phyloP scores from a whole-genome alignment of 352 stramenopile species.

The Thalassiosira livingstoniorum region DNA sequence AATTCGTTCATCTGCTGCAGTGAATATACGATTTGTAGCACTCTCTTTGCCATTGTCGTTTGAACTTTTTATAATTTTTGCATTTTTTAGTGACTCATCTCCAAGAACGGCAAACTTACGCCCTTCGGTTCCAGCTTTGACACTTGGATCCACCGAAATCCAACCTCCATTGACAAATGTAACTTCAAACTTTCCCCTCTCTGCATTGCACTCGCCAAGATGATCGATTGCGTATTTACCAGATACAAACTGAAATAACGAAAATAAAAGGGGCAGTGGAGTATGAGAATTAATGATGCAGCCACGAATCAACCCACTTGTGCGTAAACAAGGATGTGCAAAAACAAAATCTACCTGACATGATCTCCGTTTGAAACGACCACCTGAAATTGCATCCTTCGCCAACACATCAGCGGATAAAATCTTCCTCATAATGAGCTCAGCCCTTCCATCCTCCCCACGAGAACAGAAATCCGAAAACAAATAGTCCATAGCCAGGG shows the following conservation, averaged over 20 bases:
- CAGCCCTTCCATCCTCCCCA: constrained; percentile 20
- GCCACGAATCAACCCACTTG: too few relatives aligned
- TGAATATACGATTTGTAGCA: constrained; percentile 40
- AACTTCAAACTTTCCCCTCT: constrained; percentile 30
- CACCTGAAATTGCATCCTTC: constrained; percentile 62
- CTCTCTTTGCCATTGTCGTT: constrained; percentile 7
- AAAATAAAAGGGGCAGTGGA: too few relatives aligned
- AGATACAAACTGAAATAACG: too few relatives aligned
- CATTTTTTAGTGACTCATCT: constrained; percentile 6
- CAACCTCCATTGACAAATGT: constrained; percentile 83
- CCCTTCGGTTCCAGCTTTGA: constrained; percentile 69
- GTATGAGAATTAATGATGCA: too few relatives aligned
- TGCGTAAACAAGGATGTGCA: too few relatives aligned
- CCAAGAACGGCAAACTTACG: constrained; percentile 63
- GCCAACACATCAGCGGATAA: constrained; percentile 52
- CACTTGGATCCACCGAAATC: constrained; percentile 73
- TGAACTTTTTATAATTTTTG: constrained; percentile 19
- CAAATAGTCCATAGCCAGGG: constrained; percentile 53
- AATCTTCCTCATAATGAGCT: constrained; percentile 46
- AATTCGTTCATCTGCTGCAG: constrained; percentile 77
- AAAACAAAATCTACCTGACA: too few relatives aligned
- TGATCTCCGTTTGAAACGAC: constrained; percentile 77
- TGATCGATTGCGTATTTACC: constrained; percentile 1
- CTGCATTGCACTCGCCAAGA: constrained; percentile 13
- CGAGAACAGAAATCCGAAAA: constrained; percentile 51